Percentiles rank a stretch among this genome's conserved stretches.
phyloP scores from a whole-genome alignment of 495 filamentous ascomycete genomes.

The Penicillium coprophilum region DNA sequence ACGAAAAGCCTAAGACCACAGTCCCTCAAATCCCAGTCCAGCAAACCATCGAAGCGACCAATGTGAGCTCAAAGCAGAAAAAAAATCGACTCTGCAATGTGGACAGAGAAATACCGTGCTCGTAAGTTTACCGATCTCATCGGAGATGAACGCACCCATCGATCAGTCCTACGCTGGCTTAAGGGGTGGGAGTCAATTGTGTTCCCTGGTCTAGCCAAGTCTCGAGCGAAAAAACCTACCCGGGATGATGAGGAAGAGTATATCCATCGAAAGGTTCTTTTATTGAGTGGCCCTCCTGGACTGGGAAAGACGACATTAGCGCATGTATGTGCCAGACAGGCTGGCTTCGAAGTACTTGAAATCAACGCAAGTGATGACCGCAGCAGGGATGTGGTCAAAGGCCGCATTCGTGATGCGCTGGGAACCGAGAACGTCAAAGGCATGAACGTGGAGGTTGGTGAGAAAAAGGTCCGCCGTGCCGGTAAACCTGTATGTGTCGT shows the following conservation, averaged over 20 bases:
- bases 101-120: conserved; percentile 91
- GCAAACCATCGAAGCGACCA: conserved; percentile 39
- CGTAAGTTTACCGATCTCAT: conserved; percentile 88
- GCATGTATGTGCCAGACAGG: conserved; percentile 92
- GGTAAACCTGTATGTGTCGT: conserved; percentile 88
- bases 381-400: conserved; percentile 94
- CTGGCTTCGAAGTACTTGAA: conserved; percentile 93
- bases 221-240: conserved; percentile 45
- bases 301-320: conserved; percentile 95
- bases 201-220: conserved; percentile 68
- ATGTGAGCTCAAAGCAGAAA: conserved; percentile 33
- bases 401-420: conserved; percentile 80
- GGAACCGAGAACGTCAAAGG: conserved; percentile 90
- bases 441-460: conserved; percentile 62
- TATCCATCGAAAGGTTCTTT: conserved; percentile 77
- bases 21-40: conserved; percentile 24
- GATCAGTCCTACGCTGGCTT: conserved; percentile 87
- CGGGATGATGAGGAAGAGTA: conserved; percentile 59
- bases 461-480: conserved; percentile 66
- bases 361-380: conserved; percentile 94
- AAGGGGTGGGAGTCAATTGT: conserved; percentile 93
- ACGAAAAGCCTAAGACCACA: conserved; percentile 34
- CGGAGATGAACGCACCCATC: conserved; percentile 92
- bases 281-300: conserved; percentile 87
- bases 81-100: conserved; percentile 55